These are phyloP conservation scores for Rusavskia elegans DNA, from an alignment of 495 filamentous ascomycete genomes.

Conservation along the genomic window DNA sequence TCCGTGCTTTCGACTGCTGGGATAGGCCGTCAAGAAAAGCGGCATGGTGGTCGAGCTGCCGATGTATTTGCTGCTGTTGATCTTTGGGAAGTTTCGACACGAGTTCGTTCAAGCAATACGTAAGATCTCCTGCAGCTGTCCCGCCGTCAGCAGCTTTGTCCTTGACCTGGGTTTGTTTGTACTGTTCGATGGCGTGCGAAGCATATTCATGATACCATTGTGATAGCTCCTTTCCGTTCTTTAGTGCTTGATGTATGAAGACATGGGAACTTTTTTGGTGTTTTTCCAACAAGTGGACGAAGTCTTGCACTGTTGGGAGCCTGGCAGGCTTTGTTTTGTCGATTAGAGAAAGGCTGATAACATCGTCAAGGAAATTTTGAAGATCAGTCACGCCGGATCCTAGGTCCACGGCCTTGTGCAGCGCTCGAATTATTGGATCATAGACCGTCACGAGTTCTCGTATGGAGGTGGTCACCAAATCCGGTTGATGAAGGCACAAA, in stretches of 20 bases:
- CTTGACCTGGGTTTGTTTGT: constrained; percentile 12
- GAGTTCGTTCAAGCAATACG: constrained; percentile 25
- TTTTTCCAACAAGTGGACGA: constrained; percentile 35
- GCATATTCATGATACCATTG: constrained; percentile 32
- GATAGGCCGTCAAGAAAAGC: constrained; percentile 34
- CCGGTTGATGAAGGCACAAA: constrained; percentile 40
- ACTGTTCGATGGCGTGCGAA: constrained; percentile 22
- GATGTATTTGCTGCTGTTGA: no score
- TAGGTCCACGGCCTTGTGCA: constrained; percentile 50
- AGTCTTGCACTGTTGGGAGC: constrained; percentile 44
- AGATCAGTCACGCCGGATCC: constrained; percentile 38
- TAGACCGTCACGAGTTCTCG: constrained; percentile 39
- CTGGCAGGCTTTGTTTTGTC: constrained; percentile 7
- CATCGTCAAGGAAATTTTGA: constrained; percentile 42
- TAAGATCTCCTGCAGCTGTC: constrained; percentile 27
- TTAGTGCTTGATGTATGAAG: constrained; percentile 45
- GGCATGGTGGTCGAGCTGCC: constrained; percentile 33
- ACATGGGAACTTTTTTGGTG: constrained; percentile 38
- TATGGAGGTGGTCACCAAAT: constrained; percentile 40
- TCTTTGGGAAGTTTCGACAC: constrained; percentile 13
- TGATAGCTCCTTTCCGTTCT: constrained; percentile 41
- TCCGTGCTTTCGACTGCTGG: constrained; percentile 27
- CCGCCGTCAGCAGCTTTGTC: not conserved
- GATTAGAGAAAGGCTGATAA: constrained; percentile 29
- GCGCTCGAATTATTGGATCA: constrained; percentile 46